A percentile compares a stretch with the other conserved stretches of the same genome.
phyloP scores from a whole-genome alignment of 2,329 filamentous ascomycete genomes.

The Exserohilum rostratum region DNA sequence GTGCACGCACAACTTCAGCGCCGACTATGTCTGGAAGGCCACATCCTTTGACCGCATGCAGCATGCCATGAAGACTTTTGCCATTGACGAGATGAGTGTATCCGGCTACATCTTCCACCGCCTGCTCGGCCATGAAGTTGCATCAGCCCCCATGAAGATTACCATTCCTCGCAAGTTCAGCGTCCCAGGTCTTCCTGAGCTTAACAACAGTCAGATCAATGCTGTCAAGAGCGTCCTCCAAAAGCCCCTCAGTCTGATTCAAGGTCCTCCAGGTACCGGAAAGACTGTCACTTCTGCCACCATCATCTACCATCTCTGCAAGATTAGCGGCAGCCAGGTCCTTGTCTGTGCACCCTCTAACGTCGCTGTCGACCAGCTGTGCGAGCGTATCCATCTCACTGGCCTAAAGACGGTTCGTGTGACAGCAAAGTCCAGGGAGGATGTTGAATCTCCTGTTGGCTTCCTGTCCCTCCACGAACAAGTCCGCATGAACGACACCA shows the following conservation, averaged over 20 bases:
- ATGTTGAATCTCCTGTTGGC: slow-evolving; percentile 97
- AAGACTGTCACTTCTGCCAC: slow-evolving; percentile 99
- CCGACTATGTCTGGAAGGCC: slow-evolving; percentile 99
- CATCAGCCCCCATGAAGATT: slow-evolving; percentile 92
- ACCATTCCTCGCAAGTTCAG: slow-evolving; percentile 96
- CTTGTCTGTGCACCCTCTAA: slow-evolving; percentile 97
- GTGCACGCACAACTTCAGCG: slow-evolving; percentile 96
- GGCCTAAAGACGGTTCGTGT: slow-evolving; percentile 95
- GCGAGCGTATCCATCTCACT: slow-evolving; percentile 93
- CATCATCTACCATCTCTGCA: slow-evolving; percentile 96
- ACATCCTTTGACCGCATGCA: slow-evolving; percentile 99
- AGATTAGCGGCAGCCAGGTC: slow-evolving; percentile 92
- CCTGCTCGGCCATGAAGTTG: slow-evolving; percentile 91
- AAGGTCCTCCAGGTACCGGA: slow-evolving; percentile 94
- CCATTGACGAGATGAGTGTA: slow-evolving; percentile 96
- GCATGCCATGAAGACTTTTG: slow-evolving; percentile 98
- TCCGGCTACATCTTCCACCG: slow-evolving; percentile 99
- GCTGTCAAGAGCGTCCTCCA: slow-evolving; percentile 95
- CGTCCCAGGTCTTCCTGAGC: slow-evolving; percentile 88
- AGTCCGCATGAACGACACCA: slow-evolving; percentile 96
- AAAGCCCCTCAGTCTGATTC: slow-evolving; percentile 92
- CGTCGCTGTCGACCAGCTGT: slow-evolving; percentile 97
- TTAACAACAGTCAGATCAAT: slow-evolving; percentile 94
- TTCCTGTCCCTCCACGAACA: slow-evolving; percentile 96
- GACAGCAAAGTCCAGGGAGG: slow-evolving; percentile 97